Evolutionary conservation across 78 protist genomes (phyloP), one percentile per base, ranked within the genome.

Genomic region (Dictyostelium intermedium): DNA sequence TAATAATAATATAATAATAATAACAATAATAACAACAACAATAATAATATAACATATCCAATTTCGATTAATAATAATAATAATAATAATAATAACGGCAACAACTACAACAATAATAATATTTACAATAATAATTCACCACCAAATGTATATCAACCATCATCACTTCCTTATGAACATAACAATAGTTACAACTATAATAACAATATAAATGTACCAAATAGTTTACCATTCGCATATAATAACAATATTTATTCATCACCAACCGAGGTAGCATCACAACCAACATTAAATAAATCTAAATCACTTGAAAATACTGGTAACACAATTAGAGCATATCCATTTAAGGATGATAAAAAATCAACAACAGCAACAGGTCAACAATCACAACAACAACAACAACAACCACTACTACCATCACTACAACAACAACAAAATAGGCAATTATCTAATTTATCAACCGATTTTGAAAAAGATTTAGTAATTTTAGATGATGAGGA

Each of bases 401-500:
- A 81, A 32, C 34, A 53, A 56, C 35, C 53, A 11, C 14, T 13
- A 14, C 30, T 41, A 39, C 34, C 10, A 56, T 14, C 7, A 37
- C 72, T 16, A 7, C 47, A 5, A 82, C 89, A 5, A 63, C 77
- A 34, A 80, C 66, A 25, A 84, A 35, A 10, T 35, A 35, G 39
- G 32, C 81, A 77, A 53, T 77, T 25, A 78, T 39, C 27, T 14
- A 72, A 73, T 32, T 63, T 77, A 63, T 66, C 82, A 5, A 32
- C 73, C 1, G 94, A 89, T 70, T 89, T 89, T 81, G 94, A 89
- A 89, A 89, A 50, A 34, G 87, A 80, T 80, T 89, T 84, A 66
- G 94, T 89, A 7, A 89, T 89, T 69, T 50, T 89, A 8, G 94
- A 80, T 39, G 93, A 79, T 66, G 87, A 76, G 39, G 92, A 89